Evolutionary conservation across 805 yeast genomes (phyloP).

Genomic region (Candida golubevii): DNA sequence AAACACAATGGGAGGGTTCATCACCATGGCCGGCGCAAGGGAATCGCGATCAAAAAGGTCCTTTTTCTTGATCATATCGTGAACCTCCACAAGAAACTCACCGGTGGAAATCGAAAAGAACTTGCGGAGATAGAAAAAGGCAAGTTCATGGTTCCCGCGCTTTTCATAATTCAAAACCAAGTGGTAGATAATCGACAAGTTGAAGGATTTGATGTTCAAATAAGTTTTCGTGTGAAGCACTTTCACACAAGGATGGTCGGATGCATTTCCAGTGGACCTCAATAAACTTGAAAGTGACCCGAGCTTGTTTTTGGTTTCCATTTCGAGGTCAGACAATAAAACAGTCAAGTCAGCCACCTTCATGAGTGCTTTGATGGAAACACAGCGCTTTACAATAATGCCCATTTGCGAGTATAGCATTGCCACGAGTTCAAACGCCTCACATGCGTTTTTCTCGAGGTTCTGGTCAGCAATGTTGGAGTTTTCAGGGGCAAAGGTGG

Average conservation of each 20-base stretch:
- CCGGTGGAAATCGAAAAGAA: constrained; percentile 20
- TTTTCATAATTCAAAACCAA: constrained; percentile 40
- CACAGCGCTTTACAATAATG: not conserved
- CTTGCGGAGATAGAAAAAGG: constrained; percentile 34
- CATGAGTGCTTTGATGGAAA: constrained; percentile 30
- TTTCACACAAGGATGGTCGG: constrained; percentile 6
- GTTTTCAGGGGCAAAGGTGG: constrained; percentile 31
- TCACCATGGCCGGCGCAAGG: constrained; percentile 29
- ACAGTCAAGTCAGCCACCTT: constrained; percentile 34
- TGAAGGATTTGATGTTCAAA: constrained; percentile 26
- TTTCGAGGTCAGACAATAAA: constrained; percentile 5
- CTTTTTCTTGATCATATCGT: constrained; percentile 29
- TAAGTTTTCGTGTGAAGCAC: constrained; percentile 23
- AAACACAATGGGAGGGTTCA: constrained; percentile 37
- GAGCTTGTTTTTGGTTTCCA: constrained; percentile 2
- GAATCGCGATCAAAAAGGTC: constrained; percentile 37
- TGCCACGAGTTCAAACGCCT: not conserved
- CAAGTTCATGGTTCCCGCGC: constrained; percentile 21
- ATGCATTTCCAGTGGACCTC: not conserved
- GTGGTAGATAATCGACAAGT: constrained; percentile 27
- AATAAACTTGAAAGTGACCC: constrained; percentile 6
- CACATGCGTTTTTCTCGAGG: constrained; percentile 32
- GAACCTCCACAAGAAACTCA: constrained; percentile 30
- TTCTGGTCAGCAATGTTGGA: constrained; percentile 31
- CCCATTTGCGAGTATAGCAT: constrained; percentile 1